Evolutionary conservation across 257 asterid species (phyloP).

Genomic region (Lithospermum erythrorhizon): DNA sequence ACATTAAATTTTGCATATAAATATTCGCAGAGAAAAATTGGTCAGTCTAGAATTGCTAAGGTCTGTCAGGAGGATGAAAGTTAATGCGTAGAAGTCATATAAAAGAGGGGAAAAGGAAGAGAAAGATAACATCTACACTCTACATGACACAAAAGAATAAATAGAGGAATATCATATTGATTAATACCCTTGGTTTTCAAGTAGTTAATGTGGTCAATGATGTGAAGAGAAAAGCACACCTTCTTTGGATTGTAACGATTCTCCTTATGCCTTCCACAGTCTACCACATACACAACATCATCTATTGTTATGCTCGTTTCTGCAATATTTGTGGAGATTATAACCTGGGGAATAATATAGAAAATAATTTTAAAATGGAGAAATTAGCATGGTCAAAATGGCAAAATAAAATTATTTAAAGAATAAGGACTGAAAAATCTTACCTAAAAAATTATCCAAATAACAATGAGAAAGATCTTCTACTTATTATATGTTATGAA

Average conservation of each 20-base stretch:
- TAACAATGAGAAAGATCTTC: too few relatives aligned
- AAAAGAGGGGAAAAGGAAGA: too few relatives aligned
- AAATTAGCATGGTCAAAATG: neutral
- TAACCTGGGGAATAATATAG: slow-evolving; percentile 45
- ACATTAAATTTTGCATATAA: too few relatives aligned
- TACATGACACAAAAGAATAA: neutral
- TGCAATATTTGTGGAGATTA: slow-evolving; percentile 91
- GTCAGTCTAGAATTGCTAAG: too few relatives aligned
- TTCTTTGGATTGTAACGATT: slow-evolving; percentile 84
- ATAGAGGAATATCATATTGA: neutral
- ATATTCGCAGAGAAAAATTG: too few relatives aligned
- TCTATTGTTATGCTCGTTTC: slow-evolving; percentile 98
- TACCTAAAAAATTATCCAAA: too few relatives aligned
- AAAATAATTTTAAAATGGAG: neutral
- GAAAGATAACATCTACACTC: neutral
- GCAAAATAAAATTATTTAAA: neutral
- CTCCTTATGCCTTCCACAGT: slow-evolving; percentile 95
- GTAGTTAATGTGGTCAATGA: neutral
- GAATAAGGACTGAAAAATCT: neutral
- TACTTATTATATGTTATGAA: too few relatives aligned
- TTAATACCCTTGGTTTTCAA: too few relatives aligned
- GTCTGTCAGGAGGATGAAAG: too few relatives aligned
- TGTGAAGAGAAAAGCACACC: slow-evolving; percentile 34
- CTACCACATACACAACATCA: slow-evolving; percentile 90
- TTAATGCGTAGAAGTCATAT: too few relatives aligned